Conservation (phyloP, 2,329 filamentous ascomycete species). For the Calycina herbarum region DNA sequence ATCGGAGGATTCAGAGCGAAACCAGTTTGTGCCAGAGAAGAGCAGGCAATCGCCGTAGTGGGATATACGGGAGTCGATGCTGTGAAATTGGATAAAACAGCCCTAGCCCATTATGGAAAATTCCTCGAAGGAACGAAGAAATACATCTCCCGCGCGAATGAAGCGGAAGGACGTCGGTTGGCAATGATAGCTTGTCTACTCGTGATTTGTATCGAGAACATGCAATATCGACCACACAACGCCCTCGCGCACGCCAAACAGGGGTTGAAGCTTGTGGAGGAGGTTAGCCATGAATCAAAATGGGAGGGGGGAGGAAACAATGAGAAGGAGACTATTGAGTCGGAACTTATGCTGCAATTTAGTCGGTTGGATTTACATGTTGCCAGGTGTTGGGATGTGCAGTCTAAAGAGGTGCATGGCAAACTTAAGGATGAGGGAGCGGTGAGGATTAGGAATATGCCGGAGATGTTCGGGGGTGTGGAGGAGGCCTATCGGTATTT, state of each 20-base stretch:
- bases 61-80: slow-evolving; percentile 6
- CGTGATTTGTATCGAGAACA: slow-evolving; percentile 31
- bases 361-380: slow-evolving; percentile 26
- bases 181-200: slow-evolving; percentile 29
- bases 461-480: slow-evolving; percentile 20
- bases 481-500: slow-evolving; percentile 25
- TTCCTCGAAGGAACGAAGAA: slow-evolving; percentile 23
- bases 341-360: slow-evolving; percentile 30
- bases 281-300: slow-evolving; percentile 10
- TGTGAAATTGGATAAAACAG: slow-evolving; percentile 6
- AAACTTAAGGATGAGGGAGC: slow-evolving; percentile 23
- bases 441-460: slow-evolving; percentile 22
- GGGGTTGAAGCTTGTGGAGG: slow-evolving; percentile 23
- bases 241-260: slow-evolving; percentile 22
- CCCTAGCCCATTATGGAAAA: slow-evolving; percentile 24
- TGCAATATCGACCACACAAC: slow-evolving; percentile 23
- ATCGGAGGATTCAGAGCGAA: slow-evolving; percentile 27
- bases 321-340: slow-evolving; percentile 23
- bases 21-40: not conserved
- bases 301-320: slow-evolving; percentile 6
- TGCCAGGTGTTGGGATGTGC: slow-evolving; percentile 19
- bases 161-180: slow-evolving; percentile 19
- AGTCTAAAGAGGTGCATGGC: slow-evolving; percentile 18
- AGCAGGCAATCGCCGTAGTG: not conserved
- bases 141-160: slow-evolving; percentile 14